These are phyloP conservation scores for Neurospora tetrasperma DNA, from an alignment of 495 filamentous ascomycete genomes.

Conservation along the genomic window DNA sequence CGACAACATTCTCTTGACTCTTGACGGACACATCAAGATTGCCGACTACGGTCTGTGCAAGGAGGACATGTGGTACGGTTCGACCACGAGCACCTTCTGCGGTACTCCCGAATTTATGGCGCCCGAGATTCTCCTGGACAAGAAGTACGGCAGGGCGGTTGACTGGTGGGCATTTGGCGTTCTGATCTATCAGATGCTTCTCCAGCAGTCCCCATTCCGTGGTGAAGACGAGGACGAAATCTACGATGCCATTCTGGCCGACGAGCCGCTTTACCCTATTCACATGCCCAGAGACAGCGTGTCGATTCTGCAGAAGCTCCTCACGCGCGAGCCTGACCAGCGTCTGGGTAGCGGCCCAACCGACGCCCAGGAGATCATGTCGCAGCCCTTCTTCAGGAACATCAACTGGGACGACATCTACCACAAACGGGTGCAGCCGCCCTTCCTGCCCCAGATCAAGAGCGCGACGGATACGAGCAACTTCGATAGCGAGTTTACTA, in stretches of 20 bases:
- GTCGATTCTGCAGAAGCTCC: conserved; percentile 92
- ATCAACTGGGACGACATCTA: conserved; percentile 99
- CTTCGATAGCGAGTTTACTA: conserved; percentile 97
- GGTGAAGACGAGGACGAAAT: conserved; percentile 99
- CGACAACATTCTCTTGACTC: conserved; percentile 91
- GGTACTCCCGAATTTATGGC: conserved; percentile 99
- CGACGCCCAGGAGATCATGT: conserved; percentile 98
- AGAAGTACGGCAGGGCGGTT: conserved; percentile 97
- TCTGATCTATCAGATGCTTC: conserved; percentile 98
- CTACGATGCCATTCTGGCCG: conserved; percentile 96
- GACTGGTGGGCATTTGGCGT: conserved; percentile 99
- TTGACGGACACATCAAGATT: conserved; percentile 98
- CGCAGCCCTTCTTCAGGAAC: conserved; percentile 93
- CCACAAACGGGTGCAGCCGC: conserved; percentile 80
- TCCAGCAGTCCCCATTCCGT: conserved; percentile 97
- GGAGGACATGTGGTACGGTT: conserved; percentile 99
- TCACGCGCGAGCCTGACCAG: conserved; percentile 89
- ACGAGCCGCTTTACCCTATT: conserved; percentile 96
- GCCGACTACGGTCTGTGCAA: conserved; percentile 98
- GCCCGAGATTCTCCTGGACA: conserved; percentile 96
- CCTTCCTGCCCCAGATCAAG: conserved; percentile 81
- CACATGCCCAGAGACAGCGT: conserved; percentile 98
- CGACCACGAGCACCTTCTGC: conserved; percentile 95
- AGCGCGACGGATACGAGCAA: conserved; percentile 96
- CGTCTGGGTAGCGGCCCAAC: conserved; percentile 90